These are phyloP conservation scores for Aspergillus ochraceus DNA, from an alignment of 2,329 filamentous ascomycete genomes.

Conservation along the genomic window DNA sequence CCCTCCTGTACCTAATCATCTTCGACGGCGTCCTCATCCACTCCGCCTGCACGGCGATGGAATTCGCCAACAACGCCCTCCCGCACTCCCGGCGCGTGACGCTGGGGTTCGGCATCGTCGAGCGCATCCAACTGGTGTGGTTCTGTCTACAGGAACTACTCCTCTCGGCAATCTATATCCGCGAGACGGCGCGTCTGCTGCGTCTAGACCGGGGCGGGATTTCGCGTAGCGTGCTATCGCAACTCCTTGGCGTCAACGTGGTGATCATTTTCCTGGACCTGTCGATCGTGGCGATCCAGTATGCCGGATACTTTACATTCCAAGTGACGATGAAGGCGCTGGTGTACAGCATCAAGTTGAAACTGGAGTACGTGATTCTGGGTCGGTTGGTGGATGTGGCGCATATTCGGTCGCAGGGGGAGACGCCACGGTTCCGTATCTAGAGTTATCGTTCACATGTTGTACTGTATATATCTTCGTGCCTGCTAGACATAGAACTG, in stretches of 20 bases:
- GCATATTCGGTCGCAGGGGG: constrained; percentile 8
- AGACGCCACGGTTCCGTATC: constrained; percentile 7
- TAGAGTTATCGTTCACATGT: background rate
- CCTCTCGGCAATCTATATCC: constrained; percentile 54
- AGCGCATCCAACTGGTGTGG: constrained; percentile 55
- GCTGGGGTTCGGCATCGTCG: constrained; percentile 44
- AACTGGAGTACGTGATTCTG: constrained; percentile 49
- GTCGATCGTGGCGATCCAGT: constrained; percentile 42
- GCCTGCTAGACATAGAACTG: too few species aligned
- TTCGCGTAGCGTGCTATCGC: constrained; percentile 39
- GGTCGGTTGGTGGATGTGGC: constrained; percentile 37
- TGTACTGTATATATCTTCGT: background rate
- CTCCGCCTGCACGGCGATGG: constrained; percentile 42
- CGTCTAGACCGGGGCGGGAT: constrained; percentile 41
- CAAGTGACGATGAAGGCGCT: constrained; percentile 47
- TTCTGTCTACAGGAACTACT: constrained; percentile 58
- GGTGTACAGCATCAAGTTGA: constrained; percentile 50
- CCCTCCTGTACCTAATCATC: constrained; percentile 47
- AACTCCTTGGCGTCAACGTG: constrained; percentile 49
- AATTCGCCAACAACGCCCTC: constrained; percentile 38
- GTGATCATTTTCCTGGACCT: constrained; percentile 48
- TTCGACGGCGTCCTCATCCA: constrained; percentile 44
- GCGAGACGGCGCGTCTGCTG: constrained; percentile 52
- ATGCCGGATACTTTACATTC: constrained; percentile 42
- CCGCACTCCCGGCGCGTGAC: constrained; percentile 23